Evolutionary conservation across 139 green algal species (phyloP).

Genomic region (Chlorella sorokiniana): DNA sequence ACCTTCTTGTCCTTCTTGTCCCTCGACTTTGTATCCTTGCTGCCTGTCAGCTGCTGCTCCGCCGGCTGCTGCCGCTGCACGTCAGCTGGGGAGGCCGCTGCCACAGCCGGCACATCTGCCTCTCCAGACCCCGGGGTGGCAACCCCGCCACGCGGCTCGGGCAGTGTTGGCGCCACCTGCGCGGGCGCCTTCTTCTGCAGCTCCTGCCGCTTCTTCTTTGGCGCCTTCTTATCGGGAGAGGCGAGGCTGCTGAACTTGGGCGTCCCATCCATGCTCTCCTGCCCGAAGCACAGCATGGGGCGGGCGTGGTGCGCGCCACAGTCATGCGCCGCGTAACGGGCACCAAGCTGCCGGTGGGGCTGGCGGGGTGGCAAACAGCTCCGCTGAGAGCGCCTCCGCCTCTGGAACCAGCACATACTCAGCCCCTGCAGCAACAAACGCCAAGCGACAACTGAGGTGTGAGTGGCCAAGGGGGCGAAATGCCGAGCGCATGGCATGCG

Average conservation of each 20-base stretch:
- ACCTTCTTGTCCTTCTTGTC: background rate
- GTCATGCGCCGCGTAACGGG: conserved; percentile 21
- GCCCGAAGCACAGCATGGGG: conserved; percentile 28
- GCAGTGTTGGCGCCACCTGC: background rate
- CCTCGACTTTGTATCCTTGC: too few species aligned
- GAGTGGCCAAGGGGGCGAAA: too few species aligned
- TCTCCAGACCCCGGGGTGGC: background rate
- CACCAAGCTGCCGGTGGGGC: background rate
- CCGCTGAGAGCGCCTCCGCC: background rate
- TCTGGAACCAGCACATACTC: conserved; percentile 26
- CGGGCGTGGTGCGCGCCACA: background rate
- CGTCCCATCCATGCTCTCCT: background rate
- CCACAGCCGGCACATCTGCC: background rate
- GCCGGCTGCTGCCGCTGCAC: background rate
- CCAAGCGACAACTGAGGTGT: background rate
- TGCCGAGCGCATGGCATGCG: background rate
- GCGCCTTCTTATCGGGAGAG: background rate
- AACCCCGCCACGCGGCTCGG: background rate
- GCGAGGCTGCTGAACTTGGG: background rate
- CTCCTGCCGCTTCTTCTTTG: background rate
- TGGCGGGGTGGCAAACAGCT: background rate
- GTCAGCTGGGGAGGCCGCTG: background rate
- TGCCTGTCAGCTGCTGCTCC: too few species aligned
- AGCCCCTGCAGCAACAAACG: background rate
- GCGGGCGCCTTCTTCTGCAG: background rate